Base-by-base conservation (phyloP, 2,329 filamentous ascomycete genomes). In the Penicillium glabrum region DNA sequence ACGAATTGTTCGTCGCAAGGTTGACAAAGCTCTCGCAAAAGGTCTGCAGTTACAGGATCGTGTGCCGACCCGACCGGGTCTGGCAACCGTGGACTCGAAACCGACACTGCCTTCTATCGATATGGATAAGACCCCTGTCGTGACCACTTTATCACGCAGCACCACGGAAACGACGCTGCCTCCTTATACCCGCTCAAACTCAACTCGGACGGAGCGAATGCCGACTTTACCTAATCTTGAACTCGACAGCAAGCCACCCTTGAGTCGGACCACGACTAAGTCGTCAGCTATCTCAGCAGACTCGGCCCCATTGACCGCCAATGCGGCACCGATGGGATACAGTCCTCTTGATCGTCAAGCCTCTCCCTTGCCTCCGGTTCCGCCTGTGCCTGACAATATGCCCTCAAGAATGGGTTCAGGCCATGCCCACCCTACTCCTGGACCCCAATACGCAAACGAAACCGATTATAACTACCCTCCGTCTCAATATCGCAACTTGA, bases 1-100 rank as follows among this genome's bases (percentile, higher is more conserved):
- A 69, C 86, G 86, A 64, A 95, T 98, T 63, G 93, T 98, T 4
- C 86, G 87, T 53, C 84, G 81, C 67, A 97, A 95, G 77, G 90
- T 96, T 67, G 91, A 95, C 76, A 93, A 91, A 73, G 93, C 92
- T 0, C 77, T 98, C 26, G 89, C 88, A 51, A 91, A 92, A 66
- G 89, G 95, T 52, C 87, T 86, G 53, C 76, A 71, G 72, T 75
- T 72, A 71, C 77, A 68, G 72, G 79, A 89, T 71, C 81, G 80
- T 59, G 84, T 82, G 66, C 78, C 61, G 72, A 78, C 74, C 3
- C 67, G 74, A 45, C 69, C 70, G 19, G 71, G 69, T 26, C 52
- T 68, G n/a, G 69, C 51, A 7, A 59, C 60, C 31, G 59, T 60
- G 31, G 70, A 66, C 54, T 66, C 59, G 33, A 69, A 77, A 49